Base-by-base conservation (phyloP, 805 yeast genomes). In the Cyberlindnera subsufficiens region DNA sequence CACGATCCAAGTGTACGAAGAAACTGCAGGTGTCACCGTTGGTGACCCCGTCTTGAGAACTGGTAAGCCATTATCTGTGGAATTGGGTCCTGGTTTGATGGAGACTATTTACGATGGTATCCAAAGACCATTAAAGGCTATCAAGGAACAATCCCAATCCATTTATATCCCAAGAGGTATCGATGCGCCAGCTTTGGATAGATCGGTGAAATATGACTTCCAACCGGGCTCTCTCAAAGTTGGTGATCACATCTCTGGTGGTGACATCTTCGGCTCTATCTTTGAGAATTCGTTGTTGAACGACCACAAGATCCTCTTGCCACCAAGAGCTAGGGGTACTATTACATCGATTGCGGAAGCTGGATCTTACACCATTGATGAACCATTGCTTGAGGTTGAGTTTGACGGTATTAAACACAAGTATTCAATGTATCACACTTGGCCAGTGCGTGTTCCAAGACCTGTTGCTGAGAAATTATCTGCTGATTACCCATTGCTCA, bases 371-470 rank as follows among this genome's bases (percentile, higher is more conserved):
- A 80, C 82, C 35, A 88, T 93, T 44, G 96, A 87, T 53, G 96
- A 90, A 58, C 79, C 88, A 39, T 72, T 93, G 42, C 69, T 93
- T 55, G 99, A 93, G 71, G 87, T 93, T 47, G 99, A 93, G 69
- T 93, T 90, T 59, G 91, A 89, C 49, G 98, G 97, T 54, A 76
- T 79, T 60, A 85, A 77, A 54, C 76, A 75, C 54, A 73, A 77
- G 39, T 91, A 86, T 73, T 75, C 95, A 35, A 89, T 93, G 96
- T 88, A 80, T 84, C 99, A 93, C 69, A 82, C 96, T 25, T 93
- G 99, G 99, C 99, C 99, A 31, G 99, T 93, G 50, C 89, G 99
- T 76, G 96, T 90, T 36, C 98, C 99, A 58, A 84, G 99, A 72
- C 99, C 99, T 15, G 98, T 91, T 38, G 85, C 97, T 40, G 95